A percentile compares a stretch with the other conserved stretches of the same genome.
These are phyloP conservation scores for Haplographium delicatum DNA, from an alignment of 495 filamentous ascomycete species.

Conservation along the genomic window DNA sequence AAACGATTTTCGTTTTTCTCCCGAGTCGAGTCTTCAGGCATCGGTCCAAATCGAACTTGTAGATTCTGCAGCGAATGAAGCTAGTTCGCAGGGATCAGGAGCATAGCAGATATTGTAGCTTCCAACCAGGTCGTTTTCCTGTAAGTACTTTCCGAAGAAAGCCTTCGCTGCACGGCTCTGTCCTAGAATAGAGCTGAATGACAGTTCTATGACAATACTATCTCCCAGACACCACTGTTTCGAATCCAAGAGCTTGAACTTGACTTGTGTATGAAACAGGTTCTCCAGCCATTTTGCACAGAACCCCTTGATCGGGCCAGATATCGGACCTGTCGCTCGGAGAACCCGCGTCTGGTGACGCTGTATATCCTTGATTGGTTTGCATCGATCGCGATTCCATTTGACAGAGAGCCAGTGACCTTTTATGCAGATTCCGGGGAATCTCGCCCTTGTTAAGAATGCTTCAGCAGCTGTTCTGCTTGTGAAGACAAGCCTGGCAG, in stretches of 20 bases:
- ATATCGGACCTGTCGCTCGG: neutral
- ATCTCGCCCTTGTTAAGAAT: neutral
- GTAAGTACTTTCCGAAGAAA: neutral
- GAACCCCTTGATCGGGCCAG: neutral
- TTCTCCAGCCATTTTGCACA: neutral
- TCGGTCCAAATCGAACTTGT: too few relatives aligned
- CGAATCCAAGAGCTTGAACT: neutral
- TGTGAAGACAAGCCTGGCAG: neutral
- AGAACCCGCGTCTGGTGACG: neutral
- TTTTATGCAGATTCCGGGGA: neutral
- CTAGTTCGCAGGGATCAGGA: slow-evolving; percentile 3
- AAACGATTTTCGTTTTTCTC: too few relatives aligned
- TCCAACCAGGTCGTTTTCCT: neutral
- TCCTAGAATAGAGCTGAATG: neutral
- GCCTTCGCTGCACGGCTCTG: slow-evolving; percentile 1
- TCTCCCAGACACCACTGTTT: neutral
- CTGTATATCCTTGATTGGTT: neutral
- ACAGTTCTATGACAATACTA: neutral
- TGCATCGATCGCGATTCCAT: neutral
- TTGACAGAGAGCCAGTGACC: neutral
- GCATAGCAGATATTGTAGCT: neutral
- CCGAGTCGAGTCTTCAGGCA: too few relatives aligned
- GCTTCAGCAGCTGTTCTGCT: neutral
- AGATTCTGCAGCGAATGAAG: too few relatives aligned
- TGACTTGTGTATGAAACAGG: neutral